Conservation (phyloP, 495 filamentous ascomycete species). For the Hyaloscypha finlandica region DNA sequence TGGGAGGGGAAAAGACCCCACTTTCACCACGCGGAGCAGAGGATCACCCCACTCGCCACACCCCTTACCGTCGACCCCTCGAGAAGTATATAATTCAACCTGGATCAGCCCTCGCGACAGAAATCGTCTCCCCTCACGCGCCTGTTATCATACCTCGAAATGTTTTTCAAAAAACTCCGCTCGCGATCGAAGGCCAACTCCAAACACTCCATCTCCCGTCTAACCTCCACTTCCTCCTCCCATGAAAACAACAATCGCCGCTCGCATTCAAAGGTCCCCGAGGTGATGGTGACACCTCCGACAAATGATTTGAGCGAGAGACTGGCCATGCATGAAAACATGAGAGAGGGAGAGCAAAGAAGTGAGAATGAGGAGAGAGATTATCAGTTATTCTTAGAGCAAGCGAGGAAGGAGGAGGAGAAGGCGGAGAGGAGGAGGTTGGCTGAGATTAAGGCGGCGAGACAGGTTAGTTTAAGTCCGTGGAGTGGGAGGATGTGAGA, state of each 20-base stretch:
- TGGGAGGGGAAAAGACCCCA: not conserved
- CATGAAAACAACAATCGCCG: not conserved
- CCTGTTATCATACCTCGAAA: not conserved
- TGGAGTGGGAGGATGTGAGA: constrained; percentile 31
- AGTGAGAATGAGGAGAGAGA: constrained; percentile 15
- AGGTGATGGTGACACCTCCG: constrained; percentile 8
- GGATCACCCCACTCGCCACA: not conserved
- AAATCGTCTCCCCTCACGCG: not conserved
- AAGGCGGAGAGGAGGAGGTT: constrained; percentile 16
- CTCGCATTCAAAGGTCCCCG: constrained; percentile 1
- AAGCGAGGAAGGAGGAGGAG: constrained; percentile 28
- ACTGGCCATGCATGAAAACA: not conserved
- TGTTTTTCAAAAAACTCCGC: constrained; percentile 28
- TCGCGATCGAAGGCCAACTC: constrained; percentile 18
- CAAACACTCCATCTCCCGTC: constrained; percentile 8
- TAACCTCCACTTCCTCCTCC: constrained; percentile 7
- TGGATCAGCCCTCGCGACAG: not conserved
- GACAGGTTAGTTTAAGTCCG: constrained; percentile 30
- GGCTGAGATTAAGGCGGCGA: constrained; percentile 22
- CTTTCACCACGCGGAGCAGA: not conserved
- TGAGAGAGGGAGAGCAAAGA: not conserved
- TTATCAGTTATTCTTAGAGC: constrained; percentile 29
- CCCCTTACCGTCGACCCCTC: not conserved
- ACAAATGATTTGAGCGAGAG: not conserved
- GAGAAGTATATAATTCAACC: not conserved